Conservation (phyloP, 108 stramenopile genomes). For the Conticribra weissflogii region DNA sequence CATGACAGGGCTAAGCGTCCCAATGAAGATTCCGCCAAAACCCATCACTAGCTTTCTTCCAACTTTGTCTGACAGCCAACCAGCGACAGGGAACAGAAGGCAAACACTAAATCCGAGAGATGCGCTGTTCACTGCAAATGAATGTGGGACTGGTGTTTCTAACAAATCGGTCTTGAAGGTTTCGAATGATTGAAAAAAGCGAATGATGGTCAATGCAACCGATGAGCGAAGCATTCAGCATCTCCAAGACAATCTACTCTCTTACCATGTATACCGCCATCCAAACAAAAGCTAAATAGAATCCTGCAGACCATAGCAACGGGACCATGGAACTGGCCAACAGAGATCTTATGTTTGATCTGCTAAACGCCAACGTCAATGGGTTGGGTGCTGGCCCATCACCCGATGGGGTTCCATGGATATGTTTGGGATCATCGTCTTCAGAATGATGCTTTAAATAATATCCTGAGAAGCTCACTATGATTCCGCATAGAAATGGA, state of each 20-base stretch:
- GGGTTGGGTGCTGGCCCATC: constrained; percentile 52
- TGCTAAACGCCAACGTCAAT: constrained; percentile 56
- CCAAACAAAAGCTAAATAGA: constrained; percentile 81
- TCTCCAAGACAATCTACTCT: too few species aligned
- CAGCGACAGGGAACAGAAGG: constrained; percentile 62
- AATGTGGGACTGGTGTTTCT: constrained; percentile 61
- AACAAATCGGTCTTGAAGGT: constrained; percentile 59
- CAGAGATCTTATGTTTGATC: constrained; percentile 52
- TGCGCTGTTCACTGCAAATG: constrained; percentile 64
- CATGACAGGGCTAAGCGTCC: constrained; percentile 40
- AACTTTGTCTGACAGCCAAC: constrained; percentile 54
- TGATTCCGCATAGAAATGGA: constrained; percentile 68
- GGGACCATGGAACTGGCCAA: constrained; percentile 60
- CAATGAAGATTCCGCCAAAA: constrained; percentile 53
- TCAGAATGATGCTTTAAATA: constrained; percentile 62
- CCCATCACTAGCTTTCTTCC: constrained; percentile 64
- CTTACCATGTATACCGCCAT: constrained; percentile 75
- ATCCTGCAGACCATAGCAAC: constrained; percentile 65
- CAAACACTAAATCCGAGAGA: constrained; percentile 48
- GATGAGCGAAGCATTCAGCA: too few species aligned
- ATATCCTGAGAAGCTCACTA: constrained; percentile 58
- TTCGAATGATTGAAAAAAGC: too few species aligned
- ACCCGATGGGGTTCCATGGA: constrained; percentile 1
- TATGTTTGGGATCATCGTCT: constrained; percentile 42
- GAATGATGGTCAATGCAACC: too few species aligned